Evolutionary conservation across 2,329 filamentous ascomycete genomes (phyloP).

Genomic region (Sporothrix pseudoabietina): DNA sequence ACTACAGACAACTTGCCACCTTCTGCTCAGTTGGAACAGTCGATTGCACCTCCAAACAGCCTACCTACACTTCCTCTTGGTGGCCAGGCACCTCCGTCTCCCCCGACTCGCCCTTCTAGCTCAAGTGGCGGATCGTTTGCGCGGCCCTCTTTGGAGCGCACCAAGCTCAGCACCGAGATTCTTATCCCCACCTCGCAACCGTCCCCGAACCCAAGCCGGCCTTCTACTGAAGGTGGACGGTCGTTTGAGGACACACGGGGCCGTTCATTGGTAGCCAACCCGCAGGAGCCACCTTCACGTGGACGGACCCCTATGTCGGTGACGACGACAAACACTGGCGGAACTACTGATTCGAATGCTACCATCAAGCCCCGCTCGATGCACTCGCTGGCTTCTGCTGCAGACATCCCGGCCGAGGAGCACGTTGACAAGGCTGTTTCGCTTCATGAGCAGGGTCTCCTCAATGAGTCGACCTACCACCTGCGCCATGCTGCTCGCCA

Average conservation of each 20-base stretch:
- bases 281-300: constrained; percentile 45
- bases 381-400: constrained; percentile 57
- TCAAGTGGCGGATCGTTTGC: constrained; percentile 50
- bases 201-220: constrained; percentile 50
- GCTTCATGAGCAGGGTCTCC: constrained; percentile 80
- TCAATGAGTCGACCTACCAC: constrained; percentile 96
- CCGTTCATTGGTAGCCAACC: constrained; percentile 45
- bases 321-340: constrained; percentile 51
- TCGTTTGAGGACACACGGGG: constrained; percentile 57
- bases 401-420: constrained; percentile 79
- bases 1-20: constrained; percentile 57
- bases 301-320: constrained; percentile 51
- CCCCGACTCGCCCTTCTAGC: constrained; percentile 62
- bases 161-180: constrained; percentile 55
- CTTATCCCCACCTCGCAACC: constrained; percentile 46
- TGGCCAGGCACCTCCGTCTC: constrained; percentile 60
- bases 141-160: constrained; percentile 54
- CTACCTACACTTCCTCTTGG: constrained; percentile 48
- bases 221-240: constrained; percentile 49
- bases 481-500: constrained; percentile 84
- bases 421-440: constrained; percentile 89
- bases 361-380: constrained; percentile 53
- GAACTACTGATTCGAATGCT: constrained; percentile 58
- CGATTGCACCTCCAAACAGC: constrained; percentile 47
- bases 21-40: constrained; percentile 65